These are phyloP conservation scores for Byssoonygena ceratinophila DNA, from an alignment of 2,329 filamentous ascomycete genomes.

Conservation along the genomic window DNA sequence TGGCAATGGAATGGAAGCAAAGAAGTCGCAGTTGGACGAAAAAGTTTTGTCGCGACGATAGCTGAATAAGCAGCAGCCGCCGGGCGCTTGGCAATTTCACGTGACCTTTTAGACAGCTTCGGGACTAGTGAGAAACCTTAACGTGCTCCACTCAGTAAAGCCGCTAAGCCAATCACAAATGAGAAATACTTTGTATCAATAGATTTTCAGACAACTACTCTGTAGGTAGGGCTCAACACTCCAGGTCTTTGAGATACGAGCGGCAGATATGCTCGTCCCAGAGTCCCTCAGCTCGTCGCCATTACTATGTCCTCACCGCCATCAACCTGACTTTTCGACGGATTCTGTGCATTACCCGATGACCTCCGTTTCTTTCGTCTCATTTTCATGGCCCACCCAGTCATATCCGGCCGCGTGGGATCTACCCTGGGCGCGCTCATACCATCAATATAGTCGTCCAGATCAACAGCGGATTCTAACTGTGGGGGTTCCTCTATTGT, in stretches of 20 bases:
- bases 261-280: too few relatives aligned
- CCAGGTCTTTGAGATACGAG: too few relatives aligned
- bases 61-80: background rate
- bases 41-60: background rate
- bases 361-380: conserved; percentile 30
- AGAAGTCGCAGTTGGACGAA: conserved; percentile 1
- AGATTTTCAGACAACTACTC: too few relatives aligned
- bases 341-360: conserved; percentile 14
- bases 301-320: conserved; percentile 1
- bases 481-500: conserved; percentile 37
- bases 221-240: too few relatives aligned
- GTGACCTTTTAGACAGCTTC: background rate
- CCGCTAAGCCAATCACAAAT: background rate
- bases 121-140: background rate
- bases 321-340: conserved; percentile 17
- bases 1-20: background rate
- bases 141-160: background rate
- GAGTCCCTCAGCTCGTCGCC: background rate
- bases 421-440: conserved; percentile 48
- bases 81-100: too few relatives aligned
- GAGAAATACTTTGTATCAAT: background rate
- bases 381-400: conserved; percentile 37
- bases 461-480: conserved; percentile 46
- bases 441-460: conserved; percentile 51
- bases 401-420: conserved; percentile 34